phyloP scores from a whole-genome alignment of 2,329 filamentous ascomycete genomes.

The Ophiostoma pallidulum region DNA sequence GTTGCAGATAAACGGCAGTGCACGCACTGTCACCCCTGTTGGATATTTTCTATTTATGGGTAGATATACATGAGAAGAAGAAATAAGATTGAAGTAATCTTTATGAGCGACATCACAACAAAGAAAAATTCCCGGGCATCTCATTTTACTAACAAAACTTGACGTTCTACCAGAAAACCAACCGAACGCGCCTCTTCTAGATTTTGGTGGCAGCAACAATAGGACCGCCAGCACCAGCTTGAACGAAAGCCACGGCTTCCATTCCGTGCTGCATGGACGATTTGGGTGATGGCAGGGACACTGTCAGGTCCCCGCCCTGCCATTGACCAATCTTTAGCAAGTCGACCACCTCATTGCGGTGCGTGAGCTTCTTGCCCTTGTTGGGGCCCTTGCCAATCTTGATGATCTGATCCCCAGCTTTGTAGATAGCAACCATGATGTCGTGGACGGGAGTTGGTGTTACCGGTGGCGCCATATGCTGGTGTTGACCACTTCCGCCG shows the following conservation, averaged over 20 bases:
- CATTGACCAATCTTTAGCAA: conserved; percentile 28
- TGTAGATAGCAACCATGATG: conserved; percentile 18
- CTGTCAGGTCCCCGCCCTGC: conserved; percentile 23
- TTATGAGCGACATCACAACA: no score
- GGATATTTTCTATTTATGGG: no score
- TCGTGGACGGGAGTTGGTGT: conserved; percentile 3
- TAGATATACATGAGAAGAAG: no score
- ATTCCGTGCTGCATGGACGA: conserved; percentile 13
- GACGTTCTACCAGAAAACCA: no score
- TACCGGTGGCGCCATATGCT: no score
- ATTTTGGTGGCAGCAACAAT: conserved; percentile 10
- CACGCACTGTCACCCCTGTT: no score
- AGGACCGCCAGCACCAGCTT: conserved; percentile 3
- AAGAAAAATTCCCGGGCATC: no score
- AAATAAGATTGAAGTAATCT: no score
- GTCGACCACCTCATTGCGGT: conserved; percentile 25
- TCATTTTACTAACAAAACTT: no score
- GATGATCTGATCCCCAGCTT: conserved; percentile 20
- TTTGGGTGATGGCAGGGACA: conserved; percentile 19
- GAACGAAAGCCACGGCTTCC: conserved; percentile 10
- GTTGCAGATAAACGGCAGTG: no score
- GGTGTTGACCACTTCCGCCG: no score
- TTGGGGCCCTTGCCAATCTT: conserved; percentile 26
- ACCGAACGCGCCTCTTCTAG: no score
- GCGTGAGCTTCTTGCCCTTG: conserved; percentile 27